Evolutionary conservation across 2,329 filamentous ascomycete species (phyloP), one percentile per base, ranked within the genome.

Genomic region (Byssothecium circinans): DNA sequence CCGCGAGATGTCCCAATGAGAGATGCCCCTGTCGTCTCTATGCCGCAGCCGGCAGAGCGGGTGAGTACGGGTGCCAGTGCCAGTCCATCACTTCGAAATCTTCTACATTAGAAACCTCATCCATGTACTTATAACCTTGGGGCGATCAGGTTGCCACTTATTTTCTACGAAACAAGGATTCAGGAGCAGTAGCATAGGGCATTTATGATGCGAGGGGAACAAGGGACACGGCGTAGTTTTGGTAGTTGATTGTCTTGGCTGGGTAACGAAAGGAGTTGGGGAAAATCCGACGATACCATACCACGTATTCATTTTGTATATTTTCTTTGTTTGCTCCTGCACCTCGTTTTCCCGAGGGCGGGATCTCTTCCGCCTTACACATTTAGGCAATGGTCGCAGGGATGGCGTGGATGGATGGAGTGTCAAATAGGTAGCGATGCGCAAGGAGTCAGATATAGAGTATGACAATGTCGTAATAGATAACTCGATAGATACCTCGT

Each of bases 1-100:
- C 60, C 69, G 18, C 62, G 69, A 43, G 68, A 70, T 39, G 54
- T 60, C 4, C 42, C 66, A 8, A 68, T 71, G 64, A 61, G 67
- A 46, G 65, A 70, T 40, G 57, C 55, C 22, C 62, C 61, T 11
- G 41, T 54, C 17, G 52, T 57, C 1, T 62, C 61, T 15, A 38
- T 43, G n/a, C 52, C 61, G 32, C 61, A 59, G 39, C 62, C 62
- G 23, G 55, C 61, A 7, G 62, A 65, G 47, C 65, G 66, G 20
- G 54, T 54, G 23, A 68, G 52, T 32, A 69, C 64, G 10, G 70
- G 68, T 39, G 70, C 76, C 12, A 78, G 75, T 50, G 75, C 75
- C 11, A 77, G 74, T 51, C 76, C 76, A 12, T 77, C 71, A 48
- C 61, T 78, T 58, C 69, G 71, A 45, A 78, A 78, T 56, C 54